Evolutionary conservation across 2,329 filamentous ascomycete species (phyloP).

Genomic region (Colletotrichum plurivorum): DNA sequence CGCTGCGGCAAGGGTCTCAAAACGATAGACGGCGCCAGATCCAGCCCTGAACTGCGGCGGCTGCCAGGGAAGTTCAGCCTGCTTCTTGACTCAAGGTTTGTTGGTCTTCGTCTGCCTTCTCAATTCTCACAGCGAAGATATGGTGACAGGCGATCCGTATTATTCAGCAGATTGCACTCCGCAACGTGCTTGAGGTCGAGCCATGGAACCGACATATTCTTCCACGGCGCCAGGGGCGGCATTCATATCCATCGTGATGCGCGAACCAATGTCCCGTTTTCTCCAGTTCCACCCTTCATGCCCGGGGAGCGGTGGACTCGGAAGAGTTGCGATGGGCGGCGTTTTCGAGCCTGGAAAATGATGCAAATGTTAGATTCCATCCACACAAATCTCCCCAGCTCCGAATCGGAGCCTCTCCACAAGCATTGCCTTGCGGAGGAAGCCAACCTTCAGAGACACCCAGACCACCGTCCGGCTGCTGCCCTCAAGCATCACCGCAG

Average conservation of each 20-base stretch:
- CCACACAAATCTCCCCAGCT: slow-evolving; percentile 28
- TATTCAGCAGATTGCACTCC: slow-evolving; percentile 4
- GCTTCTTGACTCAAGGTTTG: slow-evolving; percentile 15
- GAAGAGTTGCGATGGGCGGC: not conserved
- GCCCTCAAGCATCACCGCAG: slow-evolving; percentile 16
- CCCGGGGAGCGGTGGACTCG: not conserved
- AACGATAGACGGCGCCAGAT: slow-evolving; percentile 23
- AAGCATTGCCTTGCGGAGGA: slow-evolving; percentile 28
- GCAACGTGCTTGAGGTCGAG: not conserved
- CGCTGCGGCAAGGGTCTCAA: slow-evolving; percentile 17
- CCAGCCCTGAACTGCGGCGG: slow-evolving; percentile 9
- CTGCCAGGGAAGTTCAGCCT: not conserved
- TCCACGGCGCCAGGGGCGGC: not conserved
- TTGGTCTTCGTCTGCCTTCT: not conserved
- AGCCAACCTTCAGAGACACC: not conserved
- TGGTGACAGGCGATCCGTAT: not conserved
- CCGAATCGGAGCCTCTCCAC: slow-evolving; percentile 30
- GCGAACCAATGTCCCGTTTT: slow-evolving; percentile 5
- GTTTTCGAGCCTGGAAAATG: slow-evolving; percentile 17
- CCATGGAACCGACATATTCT: not conserved
- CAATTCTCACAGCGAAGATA: not conserved
- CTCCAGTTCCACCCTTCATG: slow-evolving; percentile 10
- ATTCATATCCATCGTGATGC: slow-evolving; percentile 27
- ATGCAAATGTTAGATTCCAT: slow-evolving; percentile 29
- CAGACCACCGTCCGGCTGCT: slow-evolving; percentile 21